A percentile compares a stretch with the other conserved stretches of the same genome.
Evolutionary conservation across 768 basidiomycete genomes (phyloP).

Genomic region (Panaeolus papilionaceus): DNA sequence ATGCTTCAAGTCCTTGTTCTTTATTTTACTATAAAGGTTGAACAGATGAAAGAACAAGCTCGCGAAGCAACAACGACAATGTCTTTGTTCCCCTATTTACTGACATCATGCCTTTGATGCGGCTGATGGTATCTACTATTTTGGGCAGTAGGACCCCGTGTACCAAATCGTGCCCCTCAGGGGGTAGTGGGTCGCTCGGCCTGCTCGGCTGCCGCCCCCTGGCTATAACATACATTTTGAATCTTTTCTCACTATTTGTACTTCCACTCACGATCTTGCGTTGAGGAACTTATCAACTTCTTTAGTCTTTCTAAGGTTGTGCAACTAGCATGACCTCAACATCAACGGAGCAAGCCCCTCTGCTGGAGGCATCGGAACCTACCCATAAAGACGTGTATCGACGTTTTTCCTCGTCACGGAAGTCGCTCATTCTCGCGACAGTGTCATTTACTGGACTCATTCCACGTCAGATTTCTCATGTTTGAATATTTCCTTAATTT

Average conservation of each 20-base stretch:
- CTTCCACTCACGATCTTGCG: neutral
- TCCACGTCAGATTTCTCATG: constrained; percentile 49
- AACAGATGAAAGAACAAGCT: too few relatives aligned
- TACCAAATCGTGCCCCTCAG: too few relatives aligned
- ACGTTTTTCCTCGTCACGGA: constrained; percentile 59
- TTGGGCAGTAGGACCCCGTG: too few relatives aligned
- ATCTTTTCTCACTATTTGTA: neutral
- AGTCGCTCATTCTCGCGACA: constrained; percentile 59
- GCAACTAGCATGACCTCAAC: neutral
- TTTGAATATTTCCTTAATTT: neutral
- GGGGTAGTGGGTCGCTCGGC: too few relatives aligned
- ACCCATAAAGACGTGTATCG: constrained; percentile 52
- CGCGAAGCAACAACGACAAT: too few relatives aligned
- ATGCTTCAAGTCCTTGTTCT: too few relatives aligned
- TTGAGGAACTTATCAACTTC: too few relatives aligned
- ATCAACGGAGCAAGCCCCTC: constrained; percentile 37
- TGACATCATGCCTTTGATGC: too few relatives aligned
- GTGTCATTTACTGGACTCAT: constrained; percentile 68
- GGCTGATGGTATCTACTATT: too few relatives aligned
- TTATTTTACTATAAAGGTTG: too few relatives aligned
- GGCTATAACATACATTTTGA: neutral
- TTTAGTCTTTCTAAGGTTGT: neutral
- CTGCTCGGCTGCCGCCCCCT: too few relatives aligned
- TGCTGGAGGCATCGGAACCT: constrained; percentile 30
- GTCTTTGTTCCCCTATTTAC: too few relatives aligned